Percentiles rank a stretch among this genome's conserved stretches.
Evolutionary conservation across 2,329 filamentous ascomycete genomes (phyloP).

Genomic region (Alternaria triticina): DNA sequence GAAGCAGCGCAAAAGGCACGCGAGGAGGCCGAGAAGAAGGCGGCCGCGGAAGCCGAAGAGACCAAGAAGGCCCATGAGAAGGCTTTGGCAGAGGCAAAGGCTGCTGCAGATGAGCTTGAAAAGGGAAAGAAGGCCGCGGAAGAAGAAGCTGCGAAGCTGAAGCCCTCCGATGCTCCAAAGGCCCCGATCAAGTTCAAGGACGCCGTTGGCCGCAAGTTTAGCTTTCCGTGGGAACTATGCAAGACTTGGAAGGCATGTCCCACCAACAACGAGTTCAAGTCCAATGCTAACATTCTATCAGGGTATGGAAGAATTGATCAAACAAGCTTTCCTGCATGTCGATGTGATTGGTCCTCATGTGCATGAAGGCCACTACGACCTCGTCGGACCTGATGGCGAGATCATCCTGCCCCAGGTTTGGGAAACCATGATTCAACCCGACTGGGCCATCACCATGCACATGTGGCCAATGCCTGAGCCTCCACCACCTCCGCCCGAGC

Average conservation of each 20-base stretch:
- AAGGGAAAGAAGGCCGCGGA: slow-evolving; percentile 58
- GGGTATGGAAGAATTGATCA: slow-evolving; percentile 58
- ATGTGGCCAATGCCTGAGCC: slow-evolving; percentile 56
- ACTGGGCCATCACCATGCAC: slow-evolving; percentile 57
- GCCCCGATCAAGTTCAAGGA: slow-evolving; percentile 41
- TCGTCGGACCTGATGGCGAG: slow-evolving; percentile 56
- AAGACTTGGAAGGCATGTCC: slow-evolving; percentile 59
- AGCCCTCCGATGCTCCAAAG: slow-evolving; percentile 59
- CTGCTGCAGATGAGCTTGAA: slow-evolving; percentile 52
- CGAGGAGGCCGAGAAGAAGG: slow-evolving; percentile 41
- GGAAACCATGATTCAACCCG: slow-evolving; percentile 56
- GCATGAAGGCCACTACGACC: slow-evolving; percentile 55
- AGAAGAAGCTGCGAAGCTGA: slow-evolving; percentile 50
- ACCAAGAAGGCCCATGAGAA: slow-evolving; percentile 54
- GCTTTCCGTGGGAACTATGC: slow-evolving; percentile 36
- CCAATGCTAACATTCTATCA: slow-evolving; percentile 71
- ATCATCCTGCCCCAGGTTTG: slow-evolving; percentile 58
- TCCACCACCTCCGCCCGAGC: slow-evolving; percentile 19
- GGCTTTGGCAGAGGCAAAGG: slow-evolving; percentile 52
- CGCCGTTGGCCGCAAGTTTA: slow-evolving; percentile 39
- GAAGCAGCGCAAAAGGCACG: slow-evolving; percentile 41
- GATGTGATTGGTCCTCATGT: slow-evolving; percentile 56
- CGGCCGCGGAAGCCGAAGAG: slow-evolving; percentile 43
- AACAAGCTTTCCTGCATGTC: slow-evolving; percentile 57
- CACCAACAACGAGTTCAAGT: slow-evolving; percentile 36